phyloP scores from a whole-genome alignment of 306 rosid species.

The Glycine tomentella region DNA sequence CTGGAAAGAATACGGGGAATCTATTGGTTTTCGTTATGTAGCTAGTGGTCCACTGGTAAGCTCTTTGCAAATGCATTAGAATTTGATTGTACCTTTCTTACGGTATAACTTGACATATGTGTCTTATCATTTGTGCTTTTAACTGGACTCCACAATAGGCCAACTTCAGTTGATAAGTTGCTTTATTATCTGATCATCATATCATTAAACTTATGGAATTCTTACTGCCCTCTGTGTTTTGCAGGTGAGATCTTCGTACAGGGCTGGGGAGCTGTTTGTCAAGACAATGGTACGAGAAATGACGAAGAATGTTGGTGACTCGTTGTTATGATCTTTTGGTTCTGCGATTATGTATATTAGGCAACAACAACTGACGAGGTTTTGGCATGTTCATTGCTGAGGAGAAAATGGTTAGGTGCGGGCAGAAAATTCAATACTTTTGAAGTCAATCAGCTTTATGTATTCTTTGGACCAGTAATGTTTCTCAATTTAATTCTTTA shows the following conservation, averaged over 20 bases:
- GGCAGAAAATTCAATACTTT: background rate
- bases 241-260: slow-evolving; percentile 93
- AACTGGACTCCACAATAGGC: background rate
- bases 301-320: background rate
- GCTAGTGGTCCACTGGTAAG: slow-evolving; percentile 97
- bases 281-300: slow-evolving; percentile 80
- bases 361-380: slow-evolving; percentile 35
- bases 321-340: slow-evolving; percentile 18
- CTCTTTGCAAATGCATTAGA: slow-evolving; percentile 35
- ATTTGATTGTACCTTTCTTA: slow-evolving; percentile 1
- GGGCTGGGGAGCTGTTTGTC: slow-evolving; percentile 97
- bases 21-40: slow-evolving; percentile 92
- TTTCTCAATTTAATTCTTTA: slow-evolving; percentile 29
- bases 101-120: slow-evolving; percentile 1
- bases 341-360: slow-evolving; percentile 16
- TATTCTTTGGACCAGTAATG: slow-evolving; percentile 10
- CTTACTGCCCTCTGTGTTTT: slow-evolving; percentile 30
- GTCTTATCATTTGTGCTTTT: background rate
- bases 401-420: slow-evolving; percentile 33
- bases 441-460: background rate
- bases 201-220: background rate
- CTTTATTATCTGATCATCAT: slow-evolving; percentile 2
- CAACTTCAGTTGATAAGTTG: slow-evolving; percentile 21
- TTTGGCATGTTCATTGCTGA: slow-evolving; percentile 15
- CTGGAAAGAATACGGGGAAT: slow-evolving; percentile 97